phyloP scores from a whole-genome alignment of 192 early-diverging fungal species.

The Thamnidium elegans region DNA sequence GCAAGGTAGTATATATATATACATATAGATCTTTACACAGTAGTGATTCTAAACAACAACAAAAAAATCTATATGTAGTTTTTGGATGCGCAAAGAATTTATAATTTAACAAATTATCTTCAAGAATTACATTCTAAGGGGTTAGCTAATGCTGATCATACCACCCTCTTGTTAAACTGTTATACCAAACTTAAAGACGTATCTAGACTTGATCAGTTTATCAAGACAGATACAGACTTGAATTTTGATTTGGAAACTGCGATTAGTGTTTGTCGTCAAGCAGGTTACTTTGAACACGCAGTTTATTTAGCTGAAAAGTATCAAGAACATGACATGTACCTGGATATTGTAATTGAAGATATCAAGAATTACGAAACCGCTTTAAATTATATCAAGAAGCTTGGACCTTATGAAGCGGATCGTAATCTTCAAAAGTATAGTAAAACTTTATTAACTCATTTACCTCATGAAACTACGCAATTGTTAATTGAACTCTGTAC shows the following conservation, averaged over 20 bases:
- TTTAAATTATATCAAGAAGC: constrained; percentile 69
- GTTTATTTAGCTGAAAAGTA: constrained; percentile 85
- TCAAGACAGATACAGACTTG: constrained; percentile 76
- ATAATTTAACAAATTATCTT: constrained; percentile 85
- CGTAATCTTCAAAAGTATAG: constrained; percentile 58
- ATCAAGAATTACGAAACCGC: constrained; percentile 74
- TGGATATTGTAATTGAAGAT: constrained; percentile 90
- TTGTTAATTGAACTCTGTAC: constrained; percentile 56
- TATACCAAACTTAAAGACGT: constrained; percentile 94
- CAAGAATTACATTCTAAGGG: constrained; percentile 84
- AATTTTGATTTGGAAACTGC: constrained; percentile 95
- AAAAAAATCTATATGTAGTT: constrained; percentile 47
- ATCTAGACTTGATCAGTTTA: constrained; percentile 81
- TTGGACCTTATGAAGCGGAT: constrained; percentile 51
- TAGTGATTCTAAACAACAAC: not conserved
- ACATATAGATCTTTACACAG: not conserved
- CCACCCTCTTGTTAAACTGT: constrained; percentile 94
- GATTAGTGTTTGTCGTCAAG: constrained; percentile 88
- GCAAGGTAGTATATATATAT: constrained; percentile 53
- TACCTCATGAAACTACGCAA: constrained; percentile 54
- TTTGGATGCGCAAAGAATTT: constrained; percentile 90
- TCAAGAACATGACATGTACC: constrained; percentile 71
- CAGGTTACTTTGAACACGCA: constrained; percentile 89
- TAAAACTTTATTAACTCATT: constrained; percentile 50
- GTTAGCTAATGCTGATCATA: constrained; percentile 92